Evolutionary conservation across 768 basidiomycete species (phyloP).

Genomic region (Galerina marginata): DNA sequence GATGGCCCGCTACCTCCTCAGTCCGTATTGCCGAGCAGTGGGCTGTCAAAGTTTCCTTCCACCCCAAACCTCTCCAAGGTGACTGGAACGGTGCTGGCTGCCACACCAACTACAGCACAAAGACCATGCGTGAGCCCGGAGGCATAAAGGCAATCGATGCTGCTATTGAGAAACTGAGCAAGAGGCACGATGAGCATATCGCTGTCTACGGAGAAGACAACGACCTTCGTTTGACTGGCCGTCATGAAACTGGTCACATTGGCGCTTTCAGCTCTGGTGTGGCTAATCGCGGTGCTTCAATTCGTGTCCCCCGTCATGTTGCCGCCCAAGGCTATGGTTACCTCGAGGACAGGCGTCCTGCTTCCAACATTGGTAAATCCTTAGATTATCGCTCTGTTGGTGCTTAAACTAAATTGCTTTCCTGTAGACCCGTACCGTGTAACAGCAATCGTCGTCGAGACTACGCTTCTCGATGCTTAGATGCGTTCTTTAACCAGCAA

Average conservation of each 20-base stretch:
- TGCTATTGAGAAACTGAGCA: constrained; percentile 91
- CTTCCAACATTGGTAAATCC: constrained; percentile 93
- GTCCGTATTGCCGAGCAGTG: constrained; percentile 97
- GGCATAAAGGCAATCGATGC: constrained; percentile 92
- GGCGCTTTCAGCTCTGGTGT: constrained; percentile 91
- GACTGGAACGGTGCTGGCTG: constrained; percentile 99
- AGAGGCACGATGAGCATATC: constrained; percentile 93
- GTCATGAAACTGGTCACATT: constrained; percentile 98
- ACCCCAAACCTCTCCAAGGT: constrained; percentile 95
- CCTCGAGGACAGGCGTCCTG: constrained; percentile 95
- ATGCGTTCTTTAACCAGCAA: constrained; percentile 4
- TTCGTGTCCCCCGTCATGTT: constrained; percentile 95
- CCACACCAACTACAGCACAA: constrained; percentile 98
- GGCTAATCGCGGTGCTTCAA: constrained; percentile 96
- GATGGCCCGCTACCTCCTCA: constrained; percentile 98
- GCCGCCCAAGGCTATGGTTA: constrained; percentile 93
- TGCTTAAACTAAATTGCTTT: constrained; percentile 11
- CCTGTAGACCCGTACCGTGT: constrained; percentile 91
- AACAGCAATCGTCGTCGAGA: constrained; percentile 87
- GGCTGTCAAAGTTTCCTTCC: constrained; percentile 98
- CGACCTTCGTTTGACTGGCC: constrained; percentile 92
- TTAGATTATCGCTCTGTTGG: constrained; percentile 2
- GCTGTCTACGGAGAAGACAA: constrained; percentile 99
- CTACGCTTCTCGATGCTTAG: constrained; percentile 68
- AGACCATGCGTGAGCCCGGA: constrained; percentile 91